These are phyloP conservation scores for Pyronema omphalodes DNA, from an alignment of 495 filamentous ascomycete species.

Conservation along the genomic window DNA sequence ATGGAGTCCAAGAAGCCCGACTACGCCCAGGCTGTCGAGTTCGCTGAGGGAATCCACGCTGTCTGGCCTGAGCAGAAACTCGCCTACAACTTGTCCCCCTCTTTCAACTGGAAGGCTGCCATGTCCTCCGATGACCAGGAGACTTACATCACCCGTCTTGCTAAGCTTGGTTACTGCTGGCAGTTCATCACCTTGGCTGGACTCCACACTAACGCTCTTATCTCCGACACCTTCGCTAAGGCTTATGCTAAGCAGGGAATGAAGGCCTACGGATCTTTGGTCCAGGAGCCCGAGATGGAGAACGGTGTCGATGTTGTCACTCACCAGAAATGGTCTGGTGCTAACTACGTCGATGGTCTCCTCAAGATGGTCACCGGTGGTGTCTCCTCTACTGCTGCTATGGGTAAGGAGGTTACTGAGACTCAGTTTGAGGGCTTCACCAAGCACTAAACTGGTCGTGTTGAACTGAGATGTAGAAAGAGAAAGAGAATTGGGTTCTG, in stretches of 20 bases:
- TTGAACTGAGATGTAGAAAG: too few species aligned
- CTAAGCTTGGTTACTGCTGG: conserved; percentile 85
- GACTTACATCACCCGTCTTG: conserved; percentile 87
- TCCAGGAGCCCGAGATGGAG: conserved; percentile 95
- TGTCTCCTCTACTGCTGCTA: conserved; percentile 75
- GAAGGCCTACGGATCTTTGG: conserved; percentile 88
- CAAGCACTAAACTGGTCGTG: background rate
- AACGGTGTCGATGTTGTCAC: conserved; percentile 80
- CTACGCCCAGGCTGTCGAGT: conserved; percentile 79
- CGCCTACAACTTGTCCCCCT: conserved; percentile 92
- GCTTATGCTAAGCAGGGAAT: conserved; percentile 70
- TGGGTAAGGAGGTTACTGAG: conserved; percentile 96
- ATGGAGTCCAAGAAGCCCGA: conserved; percentile 98
- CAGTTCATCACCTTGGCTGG: conserved; percentile 99
- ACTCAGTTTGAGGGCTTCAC: conserved; percentile 61
- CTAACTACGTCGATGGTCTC: conserved; percentile 82
- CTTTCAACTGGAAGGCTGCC: conserved; percentile 98
- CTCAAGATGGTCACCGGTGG: conserved; percentile 95
- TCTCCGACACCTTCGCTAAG: conserved; percentile 68
- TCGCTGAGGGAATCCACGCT: conserved; percentile 82
- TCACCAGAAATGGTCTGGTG: conserved; percentile 97
- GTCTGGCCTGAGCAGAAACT: conserved; percentile 96
- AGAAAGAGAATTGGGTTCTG: too few species aligned
- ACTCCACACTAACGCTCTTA: conserved; percentile 84
- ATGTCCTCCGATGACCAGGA: conserved; percentile 88